phyloP scores from a whole-genome alignment of 768 basidiomycete species.

The Tephrocybe sp. region DNA sequence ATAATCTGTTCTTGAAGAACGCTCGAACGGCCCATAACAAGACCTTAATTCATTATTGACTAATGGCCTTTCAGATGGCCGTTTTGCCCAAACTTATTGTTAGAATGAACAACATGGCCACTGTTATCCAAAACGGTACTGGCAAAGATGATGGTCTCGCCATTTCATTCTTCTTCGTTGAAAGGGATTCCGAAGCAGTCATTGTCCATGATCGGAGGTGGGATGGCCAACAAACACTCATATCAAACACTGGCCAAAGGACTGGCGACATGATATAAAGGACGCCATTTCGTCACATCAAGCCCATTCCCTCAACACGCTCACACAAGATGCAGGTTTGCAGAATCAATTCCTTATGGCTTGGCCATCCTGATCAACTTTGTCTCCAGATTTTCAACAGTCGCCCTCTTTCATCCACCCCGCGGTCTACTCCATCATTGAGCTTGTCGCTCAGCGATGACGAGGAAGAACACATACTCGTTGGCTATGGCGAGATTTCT shows the following conservation, averaged over 20 bases:
- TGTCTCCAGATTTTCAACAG: background rate
- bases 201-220: background rate
- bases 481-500: constrained; percentile 45
- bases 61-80: too few relatives aligned
- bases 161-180: background rate
- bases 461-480: constrained; percentile 39
- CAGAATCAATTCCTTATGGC: background rate
- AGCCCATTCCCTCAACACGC: background rate
- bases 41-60: too few relatives aligned
- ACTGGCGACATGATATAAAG: background rate
- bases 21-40: too few relatives aligned
- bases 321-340: background rate
- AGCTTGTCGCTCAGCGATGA: constrained; percentile 15
- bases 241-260: too few relatives aligned
- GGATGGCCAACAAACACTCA: background rate
- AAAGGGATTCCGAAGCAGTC: background rate
- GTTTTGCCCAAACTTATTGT: too few relatives aligned
- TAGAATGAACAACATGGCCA: too few relatives aligned
- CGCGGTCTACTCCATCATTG: constrained; percentile 3
- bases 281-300: background rate
- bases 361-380: background rate
- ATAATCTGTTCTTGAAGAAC: too few relatives aligned
- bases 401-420: background rate
- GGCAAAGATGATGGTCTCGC: background rate
- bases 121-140: background rate